Base-by-base conservation (phyloP, 257 asterid genomes). In the Solanum pinnatisectum region DNA sequence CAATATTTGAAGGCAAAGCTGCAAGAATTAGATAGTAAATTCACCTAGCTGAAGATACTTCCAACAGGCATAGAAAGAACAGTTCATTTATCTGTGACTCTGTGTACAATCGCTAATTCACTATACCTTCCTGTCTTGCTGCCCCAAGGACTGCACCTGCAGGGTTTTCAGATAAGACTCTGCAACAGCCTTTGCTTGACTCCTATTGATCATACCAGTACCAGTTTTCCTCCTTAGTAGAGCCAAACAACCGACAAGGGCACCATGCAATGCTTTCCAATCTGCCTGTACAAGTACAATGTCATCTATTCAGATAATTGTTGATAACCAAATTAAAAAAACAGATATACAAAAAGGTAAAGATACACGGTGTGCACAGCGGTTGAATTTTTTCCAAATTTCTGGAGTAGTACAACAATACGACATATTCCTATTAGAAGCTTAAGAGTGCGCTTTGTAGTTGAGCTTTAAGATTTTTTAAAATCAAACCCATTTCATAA, bases 191-290 rank as follows among this genome's bases (percentile, higher is more conserved):
- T 89, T 91, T 72, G 94, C 99, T 78, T 96, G 98, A 90, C 89
- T 86, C 70, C 88, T 88, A 68, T 89, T 91, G 85, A 94, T 93
- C 88, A 79, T 88, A 76, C 97, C 98, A 88, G 91, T 94, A 89
- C 90, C 93, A 87, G 2, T 86, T 93, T 92, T 94, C 92, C 99
- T 95, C 93, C 94, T 92, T 93, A 94, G 84, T 85, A 97, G 91
- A 33, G 98, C 98, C 93, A 97, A 92, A 90, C 98, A 97, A 90
- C 99, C 99, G 42, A 96, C 95, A 90, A 96, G 87, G 87, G 99
- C 99, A 91, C 99, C 99, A 85, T 92, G 97, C 89, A 95, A 85
- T 27, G 99, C 98, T 93, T 89, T 96, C 99, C 99, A 97, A 89
- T 97, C 99, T 92, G 94, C 98, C 99, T 97, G 96, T 88, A 89